Percentiles rank a stretch among this genome's conserved stretches.
phyloP scores from a whole-genome alignment of 805 yeast genomes.

The Komagataella populi region DNA sequence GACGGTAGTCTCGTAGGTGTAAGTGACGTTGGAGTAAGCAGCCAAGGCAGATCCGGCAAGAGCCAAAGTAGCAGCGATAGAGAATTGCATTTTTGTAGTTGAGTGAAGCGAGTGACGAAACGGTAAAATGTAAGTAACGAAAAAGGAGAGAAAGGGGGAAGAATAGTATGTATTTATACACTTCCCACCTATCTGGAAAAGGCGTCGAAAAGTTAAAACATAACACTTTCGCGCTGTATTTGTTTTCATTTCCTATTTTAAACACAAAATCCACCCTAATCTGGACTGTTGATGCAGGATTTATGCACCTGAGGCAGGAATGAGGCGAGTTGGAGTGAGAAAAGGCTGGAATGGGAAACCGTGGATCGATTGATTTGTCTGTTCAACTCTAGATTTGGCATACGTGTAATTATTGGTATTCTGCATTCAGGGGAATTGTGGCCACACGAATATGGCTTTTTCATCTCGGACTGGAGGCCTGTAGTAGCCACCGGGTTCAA shows the following conservation, averaged over 20 bases:
- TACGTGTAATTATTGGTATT: not conserved
- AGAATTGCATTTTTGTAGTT: constrained; percentile 20
- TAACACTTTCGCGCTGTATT: not conserved
- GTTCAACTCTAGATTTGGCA: not conserved
- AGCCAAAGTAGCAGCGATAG: constrained; percentile 17
- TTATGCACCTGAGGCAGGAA: not conserved
- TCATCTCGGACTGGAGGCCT: not conserved
- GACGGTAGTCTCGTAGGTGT: constrained; percentile 29
- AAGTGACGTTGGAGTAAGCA: constrained; percentile 29
- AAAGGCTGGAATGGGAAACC: not conserved
- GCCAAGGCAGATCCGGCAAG: constrained; percentile 28
- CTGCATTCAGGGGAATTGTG: not conserved
- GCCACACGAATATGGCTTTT: not conserved
- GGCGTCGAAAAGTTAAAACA: not conserved
- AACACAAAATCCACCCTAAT: not conserved
- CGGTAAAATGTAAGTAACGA: constrained; percentile 1
- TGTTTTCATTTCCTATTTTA: not conserved
- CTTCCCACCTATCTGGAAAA: no score
- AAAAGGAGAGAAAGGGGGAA: constrained; percentile 1
- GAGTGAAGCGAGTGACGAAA: constrained; percentile 17
- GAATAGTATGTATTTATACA: not conserved
- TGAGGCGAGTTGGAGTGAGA: not conserved
- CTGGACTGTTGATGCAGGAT: not conserved
- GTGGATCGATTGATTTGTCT: not conserved
- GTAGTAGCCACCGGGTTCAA: not conserved